Evolutionary conservation across 1,284 basidiomycete species (phyloP).

Genomic region (Fomitopsis schrenkii): DNA sequence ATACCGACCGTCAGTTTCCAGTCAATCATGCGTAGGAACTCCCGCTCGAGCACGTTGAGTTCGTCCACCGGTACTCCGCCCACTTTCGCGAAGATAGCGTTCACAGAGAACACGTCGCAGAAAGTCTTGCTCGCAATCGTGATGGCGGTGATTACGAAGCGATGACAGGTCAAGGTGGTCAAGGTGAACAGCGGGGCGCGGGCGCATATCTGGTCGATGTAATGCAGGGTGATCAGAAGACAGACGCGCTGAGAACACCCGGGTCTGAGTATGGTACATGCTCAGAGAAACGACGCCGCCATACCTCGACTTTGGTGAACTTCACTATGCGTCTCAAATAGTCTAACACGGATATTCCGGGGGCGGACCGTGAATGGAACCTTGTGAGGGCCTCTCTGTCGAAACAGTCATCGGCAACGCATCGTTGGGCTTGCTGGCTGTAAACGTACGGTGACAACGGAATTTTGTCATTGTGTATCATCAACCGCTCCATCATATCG

Average conservation of each 20-base stretch:
- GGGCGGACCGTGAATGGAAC: slow-evolving; percentile 89
- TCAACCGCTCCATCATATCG: slow-evolving; percentile 91
- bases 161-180: slow-evolving; percentile 92
- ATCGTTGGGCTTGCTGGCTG: slow-evolving; percentile 16
- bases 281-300: slow-evolving; percentile 11
- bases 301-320: slow-evolving; percentile 90
- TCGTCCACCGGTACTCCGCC: slow-evolving; percentile 88
- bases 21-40: slow-evolving; percentile 86
- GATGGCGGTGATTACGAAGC: slow-evolving; percentile 89
- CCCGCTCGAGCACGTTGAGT: slow-evolving; percentile 89
- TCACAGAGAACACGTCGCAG: slow-evolving; percentile 91
- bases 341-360: slow-evolving; percentile 81
- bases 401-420: slow-evolving; percentile 15
- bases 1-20: slow-evolving; percentile 87
- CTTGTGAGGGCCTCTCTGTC: slow-evolving; percentile 79
- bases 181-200: slow-evolving; percentile 85
- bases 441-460: slow-evolving; percentile 71
- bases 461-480: slow-evolving; percentile 91
- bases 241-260: slow-evolving; percentile 67
- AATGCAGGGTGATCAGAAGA: slow-evolving; percentile 85
- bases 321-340: slow-evolving; percentile 89
- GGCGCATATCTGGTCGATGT: slow-evolving; percentile 92
- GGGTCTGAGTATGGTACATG: slow-evolving; percentile 3
- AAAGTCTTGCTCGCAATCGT: slow-evolving; percentile 87
- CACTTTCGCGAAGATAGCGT: slow-evolving; percentile 89